Conservation (phyloP, 2,329 filamentous ascomycete genomes). For the Aspergillus neoniger region DNA sequence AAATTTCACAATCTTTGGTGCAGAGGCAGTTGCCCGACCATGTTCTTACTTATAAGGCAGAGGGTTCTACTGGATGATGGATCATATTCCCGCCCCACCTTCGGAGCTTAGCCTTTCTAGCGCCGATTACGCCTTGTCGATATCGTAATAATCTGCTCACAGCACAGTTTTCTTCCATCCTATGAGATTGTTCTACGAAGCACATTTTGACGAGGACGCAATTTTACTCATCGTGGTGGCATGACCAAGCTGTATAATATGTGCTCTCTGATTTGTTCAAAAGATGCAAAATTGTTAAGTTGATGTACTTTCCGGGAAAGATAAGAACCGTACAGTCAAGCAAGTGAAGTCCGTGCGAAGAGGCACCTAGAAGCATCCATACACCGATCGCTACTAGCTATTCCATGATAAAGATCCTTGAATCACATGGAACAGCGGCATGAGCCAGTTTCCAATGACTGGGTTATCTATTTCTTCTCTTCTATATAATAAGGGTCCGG, state of each 20-base stretch:
- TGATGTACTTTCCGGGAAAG: too few species aligned
- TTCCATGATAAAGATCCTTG: too few species aligned
- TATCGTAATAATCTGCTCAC: conserved; percentile 5
- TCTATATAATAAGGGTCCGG: too few species aligned
- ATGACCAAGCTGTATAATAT: too few species aligned
- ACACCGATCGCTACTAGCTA: too few species aligned
- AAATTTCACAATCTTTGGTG: neutral
- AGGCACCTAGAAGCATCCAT: too few species aligned
- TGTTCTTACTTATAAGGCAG: neutral
- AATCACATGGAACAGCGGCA: too few species aligned
- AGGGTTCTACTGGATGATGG: neutral
- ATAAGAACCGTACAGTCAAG: too few species aligned
- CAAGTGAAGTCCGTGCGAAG: too few species aligned
- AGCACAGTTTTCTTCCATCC: neutral
- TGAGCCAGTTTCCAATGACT: too few species aligned
- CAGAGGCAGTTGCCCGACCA: neutral
- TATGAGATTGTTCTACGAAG: neutral
- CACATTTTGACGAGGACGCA: neutral
- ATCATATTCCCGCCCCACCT: neutral
- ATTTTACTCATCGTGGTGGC: neutral
- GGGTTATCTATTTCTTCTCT: too few species aligned
- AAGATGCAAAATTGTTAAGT: too few species aligned
- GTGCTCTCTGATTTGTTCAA: neutral
- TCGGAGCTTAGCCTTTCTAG: conserved; percentile 2
- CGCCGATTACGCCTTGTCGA: neutral